Evolutionary conservation across 73 alveolate genomes (phyloP), one percentile per base, ranked within the genome.

Genomic region (Paramecium bursaria): DNA sequence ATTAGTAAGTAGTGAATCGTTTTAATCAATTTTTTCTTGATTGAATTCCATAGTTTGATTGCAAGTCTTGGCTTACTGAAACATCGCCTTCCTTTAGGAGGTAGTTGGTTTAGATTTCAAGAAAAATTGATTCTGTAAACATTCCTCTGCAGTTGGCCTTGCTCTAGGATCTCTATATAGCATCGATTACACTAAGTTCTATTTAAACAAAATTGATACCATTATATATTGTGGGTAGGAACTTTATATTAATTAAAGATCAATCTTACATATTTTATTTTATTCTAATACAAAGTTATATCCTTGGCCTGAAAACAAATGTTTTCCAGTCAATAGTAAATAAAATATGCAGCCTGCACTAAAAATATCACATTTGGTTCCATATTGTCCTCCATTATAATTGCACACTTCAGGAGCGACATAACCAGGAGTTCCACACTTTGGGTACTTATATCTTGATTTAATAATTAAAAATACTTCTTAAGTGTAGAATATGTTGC

Each of bases 401-500:
- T 57, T 57, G 33, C 27, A 4, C 17, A 57, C 76, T 57, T 57
- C 76, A 23, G 76, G 76, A 30, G 76, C 76, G 7, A 57, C 76
- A 30, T 30, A 57, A n/a, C 76, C 76, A 30, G 76, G 76, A 27
- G 76, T 57, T 9, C 76, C 76, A 57, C 76, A 57, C 15, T 57
- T 57, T 6, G 76, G 76, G 33, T 57, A 57, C 33, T 30, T 57
- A 15, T 30, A 57, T 29, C 76, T 57, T 57, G 21, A 30, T 57
- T 23, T 0, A 26, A n/a, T 7, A 13, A 57, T 13, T 25, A 11
- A 14, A 2, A 7, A 53, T 76, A 76, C 49, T 57, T 57, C 35
- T 76, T 51, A 31, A 35, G 49, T 51, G 27, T 67, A 15, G 61
- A 46, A 76, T 79, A 79, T 1, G 89, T 79, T 35, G 85, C 89